Conservation (phyloP, 768 basidiomycete species). For the Pleurotus giganteus region DNA sequence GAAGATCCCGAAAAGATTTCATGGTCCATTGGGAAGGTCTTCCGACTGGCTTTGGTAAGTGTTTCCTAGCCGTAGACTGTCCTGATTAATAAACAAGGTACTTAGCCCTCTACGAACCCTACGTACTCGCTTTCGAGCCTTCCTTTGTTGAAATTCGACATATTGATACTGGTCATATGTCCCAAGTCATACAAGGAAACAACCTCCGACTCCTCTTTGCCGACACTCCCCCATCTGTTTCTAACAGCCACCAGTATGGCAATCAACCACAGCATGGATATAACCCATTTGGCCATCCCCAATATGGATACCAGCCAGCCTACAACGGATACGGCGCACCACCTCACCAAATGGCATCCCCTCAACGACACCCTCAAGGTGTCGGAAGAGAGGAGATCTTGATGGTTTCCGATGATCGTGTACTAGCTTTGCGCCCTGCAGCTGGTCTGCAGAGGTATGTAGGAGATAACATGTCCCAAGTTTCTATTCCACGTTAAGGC, state of each 20-base stretch:
- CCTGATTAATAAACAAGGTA: too few species aligned
- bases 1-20: conserved; percentile 86
- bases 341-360: conserved; percentile 31
- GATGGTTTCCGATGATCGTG: conserved; percentile 86
- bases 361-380: conserved; percentile 45
- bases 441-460: conserved; percentile 34
- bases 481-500: conserved; percentile 37
- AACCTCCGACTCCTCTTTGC: conserved; percentile 90
- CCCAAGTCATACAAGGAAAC: conserved; percentile 93
- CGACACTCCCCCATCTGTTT: conserved; percentile 85
- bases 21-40: conserved; percentile 97
- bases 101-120: conserved; percentile 93
- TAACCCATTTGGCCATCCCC: conserved; percentile 28
- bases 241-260: conserved; percentile 43
- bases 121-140: conserved; percentile 94
- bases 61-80: too few species aligned
- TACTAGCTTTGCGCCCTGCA: conserved; percentile 64
- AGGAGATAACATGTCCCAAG: conserved; percentile 44
- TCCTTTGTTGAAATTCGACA: conserved; percentile 96
- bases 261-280: conserved; percentile 28
- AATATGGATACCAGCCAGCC: conserved; percentile 17
- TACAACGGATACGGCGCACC: conserved; percentile 33
- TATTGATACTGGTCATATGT: conserved; percentile 87
- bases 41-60: conserved; percentile 91
- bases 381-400: conserved; percentile 80